Base-by-base conservation (phyloP, 129 eudicot species). In the Smallanthus sonchifolius region DNA sequence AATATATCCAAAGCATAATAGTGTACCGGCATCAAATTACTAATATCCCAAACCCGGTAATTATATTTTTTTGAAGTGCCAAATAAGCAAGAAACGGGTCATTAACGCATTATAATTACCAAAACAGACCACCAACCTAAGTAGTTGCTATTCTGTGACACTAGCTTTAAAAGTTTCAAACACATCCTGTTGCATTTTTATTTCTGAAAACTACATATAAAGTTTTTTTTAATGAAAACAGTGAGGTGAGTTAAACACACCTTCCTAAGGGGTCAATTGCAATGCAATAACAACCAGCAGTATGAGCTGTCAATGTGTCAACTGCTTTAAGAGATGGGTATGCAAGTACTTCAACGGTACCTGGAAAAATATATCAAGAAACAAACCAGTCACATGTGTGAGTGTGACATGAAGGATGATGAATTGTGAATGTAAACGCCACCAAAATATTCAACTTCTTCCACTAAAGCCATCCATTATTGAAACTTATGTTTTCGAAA, bases 251-350 rank as follows among this genome's bases (percentile, higher is more conserved):
- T 10, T 14, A 38, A 52, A 68, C 64, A 51, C 16, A 91, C 99
- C 96, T 94, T 87, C 99, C 99, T 36, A 84, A 62, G 17, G 99
- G 99, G 62, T 94, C 97, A 60, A 88, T 94, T 35, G 97, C 97
- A 82, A 94, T 94, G 85, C 99, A 94, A 77, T 94, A 94, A 68
- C 99, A 94, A 86, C 99, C 99, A 78, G 99, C 99, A 54, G 99
- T 94, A 61, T 94, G 99, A 83, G 99, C 99, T 75, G 83, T 86
- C 67, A 94, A 89, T 67, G 99, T 94, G 74, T 83, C 87, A 44
- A 91, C 88, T 30, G 91, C 90, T 66, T 70, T 83, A 60, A 94
- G 97, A 75, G 97, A 88, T 37, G 99, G 99, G 79, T 90, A 94
- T 64, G 91, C 85, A 42, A 94, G 85, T 47, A 94, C 99, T 91